Percentiles rank a stretch among this genome's conserved stretches.
phyloP scores from a whole-genome alignment of 2,329 filamentous ascomycete genomes.

The Trichophyton equinum region DNA sequence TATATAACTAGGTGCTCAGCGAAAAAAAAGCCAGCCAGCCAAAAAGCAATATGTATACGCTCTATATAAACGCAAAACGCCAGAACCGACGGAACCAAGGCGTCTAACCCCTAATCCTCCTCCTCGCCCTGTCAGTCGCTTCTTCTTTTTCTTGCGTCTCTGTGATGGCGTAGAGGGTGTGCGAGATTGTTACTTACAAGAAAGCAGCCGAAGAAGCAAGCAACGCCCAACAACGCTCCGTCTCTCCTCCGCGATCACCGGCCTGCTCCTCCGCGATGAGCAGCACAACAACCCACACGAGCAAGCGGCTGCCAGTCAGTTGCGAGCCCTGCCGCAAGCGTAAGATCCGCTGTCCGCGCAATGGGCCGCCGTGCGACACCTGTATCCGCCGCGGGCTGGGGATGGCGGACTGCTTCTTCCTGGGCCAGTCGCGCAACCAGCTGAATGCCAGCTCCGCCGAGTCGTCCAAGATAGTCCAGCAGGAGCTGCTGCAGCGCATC shows the following conservation, averaged over 20 bases:
- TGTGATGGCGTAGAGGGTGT: background rate
- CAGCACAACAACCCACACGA: conserved; percentile 19
- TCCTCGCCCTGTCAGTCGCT: background rate
- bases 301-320: conserved; percentile 29
- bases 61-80: background rate
- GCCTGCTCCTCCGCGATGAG: background rate
- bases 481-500: conserved; percentile 25
- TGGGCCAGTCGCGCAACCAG: conserved; percentile 20
- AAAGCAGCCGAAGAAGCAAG: background rate
- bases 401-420: conserved; percentile 27
- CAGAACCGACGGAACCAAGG: background rate
- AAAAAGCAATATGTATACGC: too few species aligned
- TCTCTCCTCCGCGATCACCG: background rate
- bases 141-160: background rate
- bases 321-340: conserved; percentile 31
- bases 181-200: background rate
- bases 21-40: too few species aligned
- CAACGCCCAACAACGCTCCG: background rate
- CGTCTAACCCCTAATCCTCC: background rate
- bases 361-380: conserved; percentile 29
- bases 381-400: conserved; percentile 29
- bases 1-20: background rate
- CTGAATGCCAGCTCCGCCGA: conserved; percentile 18
- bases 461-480: conserved; percentile 17
- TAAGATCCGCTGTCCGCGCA: conserved; percentile 31